Evolutionary conservation across 2,329 filamentous ascomycete species (phyloP).

Genomic region (Neodidymelliopsis sp.): DNA sequence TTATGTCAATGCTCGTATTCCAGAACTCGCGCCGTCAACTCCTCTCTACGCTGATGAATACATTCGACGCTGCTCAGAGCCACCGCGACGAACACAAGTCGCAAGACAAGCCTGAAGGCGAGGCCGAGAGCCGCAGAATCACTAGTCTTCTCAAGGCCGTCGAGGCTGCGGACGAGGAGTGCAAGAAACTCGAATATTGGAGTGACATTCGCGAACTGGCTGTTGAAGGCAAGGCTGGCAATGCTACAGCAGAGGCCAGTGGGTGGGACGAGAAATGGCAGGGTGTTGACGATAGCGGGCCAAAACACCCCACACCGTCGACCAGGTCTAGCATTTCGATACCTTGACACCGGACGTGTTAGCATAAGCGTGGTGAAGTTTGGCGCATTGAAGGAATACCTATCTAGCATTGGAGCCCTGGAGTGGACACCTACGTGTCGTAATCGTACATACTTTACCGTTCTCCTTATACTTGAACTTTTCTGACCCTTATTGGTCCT

Average conservation of each 20-base stretch:
- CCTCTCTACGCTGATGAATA: conserved; percentile 69
- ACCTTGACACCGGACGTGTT: not conserved
- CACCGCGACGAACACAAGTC: conserved; percentile 58
- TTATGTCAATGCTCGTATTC: conserved; percentile 79
- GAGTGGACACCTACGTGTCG: conserved; percentile 11
- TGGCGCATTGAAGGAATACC: conserved; percentile 1
- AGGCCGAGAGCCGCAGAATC: conserved; percentile 61
- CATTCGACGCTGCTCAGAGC: conserved; percentile 61
- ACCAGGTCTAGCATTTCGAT: not conserved
- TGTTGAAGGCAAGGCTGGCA: conserved; percentile 46
- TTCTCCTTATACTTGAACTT: conserved; percentile 8
- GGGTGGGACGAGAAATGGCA: conserved; percentile 51
- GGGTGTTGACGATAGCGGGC: conserved; percentile 48
- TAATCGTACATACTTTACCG: not conserved
- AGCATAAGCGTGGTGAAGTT: not conserved
- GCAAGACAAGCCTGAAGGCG: conserved; percentile 53
- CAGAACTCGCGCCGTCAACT: conserved; percentile 84
- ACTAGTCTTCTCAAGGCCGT: conserved; percentile 77
- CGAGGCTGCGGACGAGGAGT: conserved; percentile 79
- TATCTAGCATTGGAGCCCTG: not conserved
- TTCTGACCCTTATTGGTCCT: conserved; percentile 58
- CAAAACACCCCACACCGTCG: conserved; percentile 33
- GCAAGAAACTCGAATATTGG: conserved; percentile 85
- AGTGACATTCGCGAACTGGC: conserved; percentile 67
- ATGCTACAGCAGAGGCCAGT: conserved; percentile 40